Evolutionary conservation across 257 asterid genomes (phyloP).

Genomic region (Paraleonurus japonicus): DNA sequence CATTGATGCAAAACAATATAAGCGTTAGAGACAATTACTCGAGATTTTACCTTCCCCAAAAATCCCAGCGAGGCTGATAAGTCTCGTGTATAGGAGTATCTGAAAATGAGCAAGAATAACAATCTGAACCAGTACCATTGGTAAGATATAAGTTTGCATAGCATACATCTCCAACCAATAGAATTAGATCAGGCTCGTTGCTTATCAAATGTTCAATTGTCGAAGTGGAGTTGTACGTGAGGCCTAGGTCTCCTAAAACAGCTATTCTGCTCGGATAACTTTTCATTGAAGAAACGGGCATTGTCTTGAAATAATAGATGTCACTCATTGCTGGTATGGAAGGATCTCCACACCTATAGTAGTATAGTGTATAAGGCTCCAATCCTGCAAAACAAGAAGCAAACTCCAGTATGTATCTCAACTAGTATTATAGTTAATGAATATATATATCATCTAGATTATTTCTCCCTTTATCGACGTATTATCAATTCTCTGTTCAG

Average conservation of each 20-base stretch:
- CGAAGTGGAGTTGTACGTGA: slow-evolving; percentile 90
- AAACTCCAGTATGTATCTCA: background rate
- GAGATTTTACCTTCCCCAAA: slow-evolving; percentile 85
- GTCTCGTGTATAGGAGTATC: slow-evolving; percentile 91
- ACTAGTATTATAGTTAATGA: background rate
- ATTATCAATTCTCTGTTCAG: too few species aligned
- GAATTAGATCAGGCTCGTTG: slow-evolving; percentile 72
- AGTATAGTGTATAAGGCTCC: slow-evolving; percentile 57
- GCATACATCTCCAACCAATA: slow-evolving; percentile 75
- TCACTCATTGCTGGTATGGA: slow-evolving; percentile 66
- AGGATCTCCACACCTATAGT: slow-evolving; percentile 89
- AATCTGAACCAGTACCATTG: slow-evolving; percentile 85
- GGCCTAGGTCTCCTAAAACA: slow-evolving; percentile 87
- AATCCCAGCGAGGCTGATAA: slow-evolving; percentile 99
- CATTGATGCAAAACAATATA: background rate
- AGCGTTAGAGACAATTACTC: background rate
- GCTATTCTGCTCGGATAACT: slow-evolving; percentile 75
- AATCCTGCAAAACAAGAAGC: slow-evolving; percentile 46
- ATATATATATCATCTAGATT: background rate
- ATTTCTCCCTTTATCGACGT: background rate
- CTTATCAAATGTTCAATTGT: slow-evolving; percentile 63
- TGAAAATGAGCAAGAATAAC: slow-evolving; percentile 84
- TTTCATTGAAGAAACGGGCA: slow-evolving; percentile 62
- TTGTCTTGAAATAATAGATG: slow-evolving; percentile 64
- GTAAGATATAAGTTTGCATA: slow-evolving; percentile 92